phyloP scores from a whole-genome alignment of 805 yeast genomes.

The Candida taoyuanica region DNA sequence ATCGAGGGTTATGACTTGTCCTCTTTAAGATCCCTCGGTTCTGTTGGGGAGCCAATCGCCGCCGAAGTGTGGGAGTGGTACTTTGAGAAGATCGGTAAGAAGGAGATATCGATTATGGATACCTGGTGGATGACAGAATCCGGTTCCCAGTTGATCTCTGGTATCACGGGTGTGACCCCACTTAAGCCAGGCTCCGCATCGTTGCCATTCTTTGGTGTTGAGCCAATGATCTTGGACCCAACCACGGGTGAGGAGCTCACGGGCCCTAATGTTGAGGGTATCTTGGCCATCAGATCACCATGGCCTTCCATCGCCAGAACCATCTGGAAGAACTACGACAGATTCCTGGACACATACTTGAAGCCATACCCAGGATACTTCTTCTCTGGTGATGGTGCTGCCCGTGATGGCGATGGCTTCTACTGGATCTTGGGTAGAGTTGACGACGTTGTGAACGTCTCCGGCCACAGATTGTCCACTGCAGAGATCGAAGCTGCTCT shows the following conservation, averaged over 20 bases:
- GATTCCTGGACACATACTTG: conserved; percentile 88
- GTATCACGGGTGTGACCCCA: conserved; percentile 91
- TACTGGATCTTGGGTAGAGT: conserved; percentile 98
- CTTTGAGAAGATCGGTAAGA: conserved; percentile 85
- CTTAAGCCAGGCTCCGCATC: conserved; percentile 98
- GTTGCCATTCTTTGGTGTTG: conserved; percentile 92
- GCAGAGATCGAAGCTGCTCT: conserved; percentile 96
- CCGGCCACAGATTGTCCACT: conserved; percentile 97
- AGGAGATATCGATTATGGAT: conserved; percentile 41
- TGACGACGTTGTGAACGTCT: conserved; percentile 96
- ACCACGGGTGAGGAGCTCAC: conserved; percentile 78
- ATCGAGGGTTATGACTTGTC: conserved; percentile 77
- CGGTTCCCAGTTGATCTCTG: conserved; percentile 92
- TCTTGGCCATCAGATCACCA: conserved; percentile 78
- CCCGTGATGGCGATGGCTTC: conserved; percentile 93
- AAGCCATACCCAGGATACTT: conserved; percentile 90
- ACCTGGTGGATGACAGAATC: conserved; percentile 99
- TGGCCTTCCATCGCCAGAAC: conserved; percentile 99
- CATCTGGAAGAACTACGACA: conserved; percentile 81
- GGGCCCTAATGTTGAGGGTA: conserved; percentile 95
- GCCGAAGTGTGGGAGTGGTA: conserved; percentile 99
- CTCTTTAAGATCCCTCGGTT: conserved; percentile 88
- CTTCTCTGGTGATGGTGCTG: conserved; percentile 99
- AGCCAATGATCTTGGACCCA: conserved; percentile 89
- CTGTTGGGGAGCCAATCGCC: conserved; percentile 98